phyloP scores from a whole-genome alignment of 805 yeast species.

The Candida michaelii region DNA sequence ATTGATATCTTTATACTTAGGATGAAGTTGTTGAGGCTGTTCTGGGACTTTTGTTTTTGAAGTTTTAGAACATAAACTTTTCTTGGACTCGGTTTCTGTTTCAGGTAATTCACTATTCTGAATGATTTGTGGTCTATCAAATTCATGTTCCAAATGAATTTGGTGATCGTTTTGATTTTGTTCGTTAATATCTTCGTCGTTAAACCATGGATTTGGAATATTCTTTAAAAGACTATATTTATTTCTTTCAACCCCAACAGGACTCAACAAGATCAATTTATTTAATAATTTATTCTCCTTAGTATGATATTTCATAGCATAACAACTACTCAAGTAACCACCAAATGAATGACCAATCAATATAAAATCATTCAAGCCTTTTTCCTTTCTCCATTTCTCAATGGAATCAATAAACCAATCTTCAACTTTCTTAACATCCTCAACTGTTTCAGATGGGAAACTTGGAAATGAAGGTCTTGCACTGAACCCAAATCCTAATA shows the following conservation, averaged over 20 bases:
- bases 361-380: conserved; percentile 34
- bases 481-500: conserved; percentile 72
- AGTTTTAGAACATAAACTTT: conserved; percentile 29
- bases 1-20: conserved; percentile 13
- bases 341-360: conserved; percentile 48
- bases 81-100: conserved; percentile 13
- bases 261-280: conserved; percentile 41
- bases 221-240: conserved; percentile 28
- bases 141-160: conserved; percentile 16
- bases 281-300: conserved; percentile 23
- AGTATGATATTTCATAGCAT: conserved; percentile 41
- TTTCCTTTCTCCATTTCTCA: conserved; percentile 42
- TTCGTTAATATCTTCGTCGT: conserved; percentile 10
- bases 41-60: no score
- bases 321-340: conserved; percentile 44
- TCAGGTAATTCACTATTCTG: background rate
- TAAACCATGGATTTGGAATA: conserved; percentile 14
- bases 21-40: no score
- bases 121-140: conserved; percentile 9
- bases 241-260: conserved; percentile 44
- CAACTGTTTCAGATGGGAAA: conserved; percentile 27
- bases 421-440: conserved; percentile 36
- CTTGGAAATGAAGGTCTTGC: conserved; percentile 51
- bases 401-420: conserved; percentile 45
- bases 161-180: conserved; percentile 18